Evolutionary conservation across 2,329 filamentous ascomycete genomes (phyloP).

Genomic region (Chaetomium sp.): DNA sequence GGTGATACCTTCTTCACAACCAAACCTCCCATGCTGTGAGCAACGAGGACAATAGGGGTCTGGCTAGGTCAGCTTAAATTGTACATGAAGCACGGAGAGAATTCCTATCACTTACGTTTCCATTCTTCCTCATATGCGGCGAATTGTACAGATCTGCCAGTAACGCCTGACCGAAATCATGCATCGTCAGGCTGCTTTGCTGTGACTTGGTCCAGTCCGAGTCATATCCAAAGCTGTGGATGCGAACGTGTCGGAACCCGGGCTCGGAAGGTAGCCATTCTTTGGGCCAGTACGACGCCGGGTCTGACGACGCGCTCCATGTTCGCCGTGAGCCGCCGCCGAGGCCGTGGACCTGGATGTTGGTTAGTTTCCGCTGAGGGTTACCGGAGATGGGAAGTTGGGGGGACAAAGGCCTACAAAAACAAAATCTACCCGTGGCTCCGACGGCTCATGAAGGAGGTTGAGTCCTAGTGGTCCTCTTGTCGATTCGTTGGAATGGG

Average conservation of each 20-base stretch:
- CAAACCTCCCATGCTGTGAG: conserved; percentile 24
- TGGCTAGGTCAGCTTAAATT: background rate
- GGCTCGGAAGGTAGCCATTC: conserved; percentile 31
- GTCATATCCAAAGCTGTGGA: conserved; percentile 28
- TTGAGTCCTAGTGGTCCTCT: conserved; percentile 25
- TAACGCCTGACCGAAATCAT: conserved; percentile 20
- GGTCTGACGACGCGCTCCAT: conserved; percentile 32
- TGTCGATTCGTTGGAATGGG: conserved; percentile 7
- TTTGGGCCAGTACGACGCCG: conserved; percentile 34
- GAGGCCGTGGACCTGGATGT: conserved; percentile 32
- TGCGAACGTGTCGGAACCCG: conserved; percentile 25
- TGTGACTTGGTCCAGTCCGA: conserved; percentile 14
- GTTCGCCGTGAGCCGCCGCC: conserved; percentile 35
- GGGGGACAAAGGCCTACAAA: conserved; percentile 22
- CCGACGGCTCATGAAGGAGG: conserved; percentile 24
- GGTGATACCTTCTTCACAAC: conserved; percentile 20
- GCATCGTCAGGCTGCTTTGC: conserved; percentile 16
- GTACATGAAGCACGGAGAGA: background rate
- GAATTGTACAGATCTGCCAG: conserved; percentile 20
- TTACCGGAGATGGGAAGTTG: background rate
- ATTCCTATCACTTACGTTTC: conserved; percentile 7
- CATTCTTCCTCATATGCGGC: conserved; percentile 17
- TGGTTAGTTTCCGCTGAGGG: background rate
- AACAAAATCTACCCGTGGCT: conserved; percentile 32
- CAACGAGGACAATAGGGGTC: conserved; percentile 21